Conservation (phyloP, 1,284 basidiomycete species). For the Ceratobasidium sp. region DNA sequence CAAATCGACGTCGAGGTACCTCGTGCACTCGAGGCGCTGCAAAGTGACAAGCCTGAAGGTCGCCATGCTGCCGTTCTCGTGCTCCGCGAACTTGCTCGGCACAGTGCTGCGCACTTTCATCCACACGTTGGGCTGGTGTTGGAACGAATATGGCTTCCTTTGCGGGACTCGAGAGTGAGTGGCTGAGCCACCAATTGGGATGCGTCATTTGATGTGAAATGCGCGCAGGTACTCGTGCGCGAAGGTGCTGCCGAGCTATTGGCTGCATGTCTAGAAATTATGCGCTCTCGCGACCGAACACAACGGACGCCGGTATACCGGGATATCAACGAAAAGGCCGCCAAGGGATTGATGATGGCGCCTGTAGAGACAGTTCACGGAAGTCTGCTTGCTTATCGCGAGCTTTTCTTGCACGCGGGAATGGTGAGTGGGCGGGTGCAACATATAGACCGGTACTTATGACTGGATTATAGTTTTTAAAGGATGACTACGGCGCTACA, state of each 20-base stretch:
- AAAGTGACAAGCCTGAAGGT: slow-evolving; percentile 64
- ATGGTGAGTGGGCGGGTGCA: slow-evolving; percentile 64
- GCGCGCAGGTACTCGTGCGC: slow-evolving; percentile 59
- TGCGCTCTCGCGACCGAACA: slow-evolving; percentile 66
- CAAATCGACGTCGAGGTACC: slow-evolving; percentile 85
- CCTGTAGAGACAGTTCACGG: slow-evolving; percentile 88
- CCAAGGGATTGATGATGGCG: slow-evolving; percentile 75
- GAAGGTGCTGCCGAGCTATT: slow-evolving; percentile 91
- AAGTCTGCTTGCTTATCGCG: slow-evolving; percentile 89
- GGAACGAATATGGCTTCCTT: slow-evolving; percentile 87
- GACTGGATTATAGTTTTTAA: slow-evolving; percentile 76
- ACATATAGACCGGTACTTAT: slow-evolving; percentile 44
- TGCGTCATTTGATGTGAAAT: slow-evolving; percentile 11
- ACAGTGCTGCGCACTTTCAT: slow-evolving; percentile 85
- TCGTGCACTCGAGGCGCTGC: slow-evolving; percentile 77
- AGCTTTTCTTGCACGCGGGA: slow-evolving; percentile 90
- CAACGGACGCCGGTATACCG: slow-evolving; percentile 51
- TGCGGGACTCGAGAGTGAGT: slow-evolving; percentile 80
- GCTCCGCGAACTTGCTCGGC: slow-evolving; percentile 86
- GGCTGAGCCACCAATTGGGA: no score
- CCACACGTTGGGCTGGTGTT: slow-evolving; percentile 85
- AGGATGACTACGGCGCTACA: slow-evolving; percentile 84
- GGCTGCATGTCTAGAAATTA: slow-evolving; percentile 86
- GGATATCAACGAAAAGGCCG: slow-evolving; percentile 89
- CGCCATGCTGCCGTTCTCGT: slow-evolving; percentile 87